Percentiles rank a stretch among this genome's conserved stretches.
These are phyloP conservation scores for Chlorella ohadii DNA, from an alignment of 139 green algal species.

Conservation along the genomic window DNA sequence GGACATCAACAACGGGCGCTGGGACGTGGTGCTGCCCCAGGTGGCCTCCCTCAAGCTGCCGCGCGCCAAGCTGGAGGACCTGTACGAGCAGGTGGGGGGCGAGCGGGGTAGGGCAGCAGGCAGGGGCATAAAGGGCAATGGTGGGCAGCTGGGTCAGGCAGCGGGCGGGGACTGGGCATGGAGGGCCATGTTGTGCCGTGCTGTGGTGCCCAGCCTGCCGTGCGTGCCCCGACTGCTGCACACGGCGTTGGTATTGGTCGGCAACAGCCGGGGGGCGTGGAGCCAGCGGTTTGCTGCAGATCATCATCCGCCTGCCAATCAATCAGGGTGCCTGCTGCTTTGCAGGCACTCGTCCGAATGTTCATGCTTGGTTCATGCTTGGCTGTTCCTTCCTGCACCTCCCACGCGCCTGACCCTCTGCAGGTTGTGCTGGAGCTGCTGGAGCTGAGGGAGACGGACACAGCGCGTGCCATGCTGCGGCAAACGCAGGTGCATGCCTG, in stretches of 20 bases:
- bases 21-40: constrained; percentile 91
- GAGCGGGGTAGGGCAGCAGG: neutral
- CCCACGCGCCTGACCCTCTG: too few relatives aligned
- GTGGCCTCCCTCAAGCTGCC: constrained; percentile 90
- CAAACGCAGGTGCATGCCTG: constrained; percentile 71
- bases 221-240: too few relatives aligned
- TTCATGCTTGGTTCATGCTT: too few relatives aligned
- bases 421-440: constrained; percentile 97
- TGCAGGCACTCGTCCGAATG: too few relatives aligned
- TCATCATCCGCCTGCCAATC: too few relatives aligned
- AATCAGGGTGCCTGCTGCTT: too few relatives aligned
- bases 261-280: too few relatives aligned
- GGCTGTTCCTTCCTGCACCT: too few relatives aligned
- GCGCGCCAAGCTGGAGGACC: constrained; percentile 84
- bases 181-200: too few relatives aligned
- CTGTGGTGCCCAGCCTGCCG: too few relatives aligned
- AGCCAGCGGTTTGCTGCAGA: too few relatives aligned
- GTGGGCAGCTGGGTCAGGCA: neutral
- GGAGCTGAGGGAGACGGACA: constrained; percentile 94
- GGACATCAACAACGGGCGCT: constrained; percentile 90
- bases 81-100: constrained; percentile 93
- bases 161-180: neutral
- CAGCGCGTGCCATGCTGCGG: constrained; percentile 89
- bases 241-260: too few relatives aligned
- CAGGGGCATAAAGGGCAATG: neutral